phyloP scores from a whole-genome alignment of 176 grass and related monocot genomes.

The Aegilops bicornis region DNA sequence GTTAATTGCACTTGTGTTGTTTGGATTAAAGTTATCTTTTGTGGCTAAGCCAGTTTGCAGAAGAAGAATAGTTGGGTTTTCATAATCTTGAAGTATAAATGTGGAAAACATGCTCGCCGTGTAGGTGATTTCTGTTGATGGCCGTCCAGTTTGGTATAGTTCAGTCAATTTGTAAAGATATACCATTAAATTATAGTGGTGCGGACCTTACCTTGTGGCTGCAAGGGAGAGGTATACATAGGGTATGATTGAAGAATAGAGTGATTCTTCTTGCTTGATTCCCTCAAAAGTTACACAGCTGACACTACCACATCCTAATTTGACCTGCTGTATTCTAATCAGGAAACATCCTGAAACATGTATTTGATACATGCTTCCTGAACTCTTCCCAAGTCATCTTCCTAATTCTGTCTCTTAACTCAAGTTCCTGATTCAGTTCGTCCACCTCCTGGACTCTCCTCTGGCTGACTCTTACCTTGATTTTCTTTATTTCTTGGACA shows the following conservation, averaged over 20 bases:
- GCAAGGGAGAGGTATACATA: not conserved
- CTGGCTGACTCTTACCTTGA: not conserved
- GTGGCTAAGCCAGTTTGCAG: not conserved
- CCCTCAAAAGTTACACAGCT: not conserved
- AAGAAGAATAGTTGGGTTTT: not conserved
- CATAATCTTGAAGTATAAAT: not conserved
- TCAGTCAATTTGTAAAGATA: not conserved
- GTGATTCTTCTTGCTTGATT: not conserved
- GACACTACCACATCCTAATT: not conserved
- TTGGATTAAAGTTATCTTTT: conserved; percentile 1
- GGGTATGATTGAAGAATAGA: not conserved
- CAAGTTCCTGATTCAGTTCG: not conserved
- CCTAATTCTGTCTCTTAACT: not conserved
- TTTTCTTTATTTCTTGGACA: not conserved
- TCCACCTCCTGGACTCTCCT: not conserved
- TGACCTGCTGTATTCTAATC: not conserved
- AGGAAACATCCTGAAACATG: conserved; percentile 3
- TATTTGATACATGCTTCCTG: not conserved
- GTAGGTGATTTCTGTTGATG: not conserved
- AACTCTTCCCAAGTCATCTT: not conserved
- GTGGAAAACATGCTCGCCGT: not conserved
- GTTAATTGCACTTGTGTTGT: not conserved
- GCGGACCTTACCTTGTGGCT: no score
- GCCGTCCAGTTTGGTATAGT: not conserved
- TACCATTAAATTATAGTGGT: no score